Evolutionary conservation across 2,329 filamentous ascomycete genomes (phyloP), one percentile per base, ranked within the genome.

Genomic region (Sporothrix luriei): DNA sequence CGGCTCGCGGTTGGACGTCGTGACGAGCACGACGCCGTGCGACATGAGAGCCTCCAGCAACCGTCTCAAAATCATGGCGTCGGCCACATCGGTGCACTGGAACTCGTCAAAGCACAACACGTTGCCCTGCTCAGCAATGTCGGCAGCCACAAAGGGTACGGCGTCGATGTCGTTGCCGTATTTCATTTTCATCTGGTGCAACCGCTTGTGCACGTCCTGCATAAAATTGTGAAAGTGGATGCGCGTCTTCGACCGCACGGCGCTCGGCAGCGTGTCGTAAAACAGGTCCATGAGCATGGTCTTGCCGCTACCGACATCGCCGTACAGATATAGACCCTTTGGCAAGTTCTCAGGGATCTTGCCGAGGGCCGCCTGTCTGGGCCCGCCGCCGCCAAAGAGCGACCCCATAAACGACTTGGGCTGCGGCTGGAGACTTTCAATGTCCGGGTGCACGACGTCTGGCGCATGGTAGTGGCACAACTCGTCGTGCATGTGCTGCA

Each of bases 201-300:
- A 82, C 71, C 94, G 87, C 79, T 90, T 93, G 81, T 99, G 95
- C 64, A 98, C 91, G 79, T 97, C 92, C 79, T 98, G 95, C 95
- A 99, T 99, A 83, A 99, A 99, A 79, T 97, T 97, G 83, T 98
- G 93, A 80, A 99, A 99, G 82, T 99, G 95, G 76, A 99, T 97
- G 62, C 95, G 87, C 61, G 90, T 96, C 82, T 97, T 97, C 43
- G 88, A 88, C 70, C 84, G 86, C 73, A 98, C 93, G 71, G 90
- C 90, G 19, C 83, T 78, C 0, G 95, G 95, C 26, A 98, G 83
- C 0, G 94, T 97, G 73, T 98, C 94, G 82, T 94, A 97, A 79
- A 98, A 97, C 65, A 99, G 84, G 78, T 99, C 94, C 95, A 99
- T 99, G 77, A 99, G 84, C 95, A 99, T 99, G 2, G 95, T 99